Percentiles rank a stretch among this genome's conserved stretches.
Evolutionary conservation across 1,139 yeast genomes (phyloP).

Genomic region (Zygoascus sp.): DNA sequence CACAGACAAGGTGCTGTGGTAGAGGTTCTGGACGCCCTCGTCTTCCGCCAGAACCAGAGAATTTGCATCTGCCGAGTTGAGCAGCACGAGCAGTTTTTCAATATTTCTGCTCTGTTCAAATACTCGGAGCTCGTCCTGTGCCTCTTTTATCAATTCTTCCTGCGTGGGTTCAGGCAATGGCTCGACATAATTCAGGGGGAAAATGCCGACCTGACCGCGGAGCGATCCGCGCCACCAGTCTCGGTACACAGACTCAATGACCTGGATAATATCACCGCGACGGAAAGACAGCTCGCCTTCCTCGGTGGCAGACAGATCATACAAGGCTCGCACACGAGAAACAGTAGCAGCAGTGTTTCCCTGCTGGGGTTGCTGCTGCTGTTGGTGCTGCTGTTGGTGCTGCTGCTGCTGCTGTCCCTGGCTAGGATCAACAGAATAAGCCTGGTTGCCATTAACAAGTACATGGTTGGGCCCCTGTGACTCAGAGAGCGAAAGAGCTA

Average conservation of each 20-base stretch:
- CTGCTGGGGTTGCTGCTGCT: constrained; percentile 19
- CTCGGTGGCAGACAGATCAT: constrained; percentile 64
- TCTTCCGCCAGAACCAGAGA: constrained; percentile 36
- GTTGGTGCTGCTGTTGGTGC: constrained; percentile 17
- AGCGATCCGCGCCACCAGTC: constrained; percentile 97
- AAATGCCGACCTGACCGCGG: constrained; percentile 78
- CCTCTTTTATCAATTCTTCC: constrained; percentile 45
- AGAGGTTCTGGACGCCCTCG: constrained; percentile 50
- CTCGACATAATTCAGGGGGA: constrained; percentile 88
- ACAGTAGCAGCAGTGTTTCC: constrained; percentile 41
- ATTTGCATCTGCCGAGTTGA: constrained; percentile 43
- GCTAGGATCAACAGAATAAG: not conserved
- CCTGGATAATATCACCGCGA: constrained; percentile 53
- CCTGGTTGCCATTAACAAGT: not conserved
- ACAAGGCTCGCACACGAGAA: constrained; percentile 75
- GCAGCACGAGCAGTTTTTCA: constrained; percentile 58
- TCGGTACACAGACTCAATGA: constrained; percentile 79
- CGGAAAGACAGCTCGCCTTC: constrained; percentile 42
- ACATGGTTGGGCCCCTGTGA: constrained; percentile 10
- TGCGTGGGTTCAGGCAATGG: constrained; percentile 66
- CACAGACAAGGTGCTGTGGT: constrained; percentile 64
- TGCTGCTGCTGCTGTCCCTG: constrained; percentile 14
- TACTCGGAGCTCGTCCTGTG: constrained; percentile 42
- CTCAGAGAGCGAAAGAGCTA: constrained; percentile 73
- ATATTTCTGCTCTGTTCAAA: constrained; percentile 51